Evolutionary conservation across 805 yeast species (phyloP), one percentile per base, ranked within the genome.

Genomic region (Yarrowia phangngaensis): DNA sequence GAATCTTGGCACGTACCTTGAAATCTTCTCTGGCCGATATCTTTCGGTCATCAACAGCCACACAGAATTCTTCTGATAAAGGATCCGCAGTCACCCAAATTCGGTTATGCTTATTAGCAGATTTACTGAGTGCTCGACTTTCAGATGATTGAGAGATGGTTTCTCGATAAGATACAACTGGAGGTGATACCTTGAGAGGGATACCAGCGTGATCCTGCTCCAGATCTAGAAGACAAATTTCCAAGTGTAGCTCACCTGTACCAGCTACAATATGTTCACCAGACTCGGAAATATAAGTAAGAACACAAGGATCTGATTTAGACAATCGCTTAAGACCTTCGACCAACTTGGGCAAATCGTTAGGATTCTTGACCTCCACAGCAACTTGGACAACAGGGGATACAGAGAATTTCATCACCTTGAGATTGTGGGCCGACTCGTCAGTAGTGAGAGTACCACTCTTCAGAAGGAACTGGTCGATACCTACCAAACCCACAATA

Each of bases 21-120:
- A 90, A 79, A 79, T 90, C 98, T 66, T 90, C 97, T 76, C 90
- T 82, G 70, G 97, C 85, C 75, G 79, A 77, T 70, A 90, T 77
- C 72, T 78, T 80, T 78, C 97, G 97, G 55, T 69, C 62, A 80
- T 90, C 98, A 68, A 90, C 90, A 67, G 95, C 98, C 59, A 73
- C 69, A 60, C 92, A 72, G 61, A 81, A 82, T 76, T 90, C 97
- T 77, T 92, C 97, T 62, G 79, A 85, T 60, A 90, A 71, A 70
- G 98, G 97, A 73, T 84, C 82, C 71, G 97, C 97, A 78, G 84
- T 89, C 68, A 90, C 80, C 84, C 87, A 90, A 71, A 90, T 81
- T 84, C 98, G 89, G 95, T 90, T 90, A 78, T 90, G 98, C 86
- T 90, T 90, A 94, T 90, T 90, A 75, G 97, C 97, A 70, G 98